Percentiles rank a stretch among this genome's conserved stretches.
phyloP scores from a whole-genome alignment of 441 rosid genomes.

The Gossypium schwendimanii region DNA sequence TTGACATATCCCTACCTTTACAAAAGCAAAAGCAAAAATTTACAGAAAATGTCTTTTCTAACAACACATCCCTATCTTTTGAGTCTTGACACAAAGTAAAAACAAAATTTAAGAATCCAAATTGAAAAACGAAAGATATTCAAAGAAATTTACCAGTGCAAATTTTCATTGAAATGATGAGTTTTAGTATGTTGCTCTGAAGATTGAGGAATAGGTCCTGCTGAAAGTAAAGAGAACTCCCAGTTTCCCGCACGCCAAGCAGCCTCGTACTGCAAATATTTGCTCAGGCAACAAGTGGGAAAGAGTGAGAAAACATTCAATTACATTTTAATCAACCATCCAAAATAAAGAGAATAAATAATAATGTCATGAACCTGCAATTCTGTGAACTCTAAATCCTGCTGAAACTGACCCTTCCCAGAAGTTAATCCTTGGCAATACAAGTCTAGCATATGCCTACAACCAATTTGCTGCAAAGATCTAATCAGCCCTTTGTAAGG shows the following conservation, averaged over 20 bases:
- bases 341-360: background rate
- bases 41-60: background rate
- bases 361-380: slow-evolving; percentile 59
- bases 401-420: slow-evolving; percentile 58
- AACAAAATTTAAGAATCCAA: background rate
- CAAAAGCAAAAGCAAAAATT: background rate
- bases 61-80: background rate
- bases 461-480: slow-evolving; percentile 92
- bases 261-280: slow-evolving; percentile 76
- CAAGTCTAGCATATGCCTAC: slow-evolving; percentile 79
- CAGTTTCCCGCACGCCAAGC: slow-evolving; percentile 98
- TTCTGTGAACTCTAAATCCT: slow-evolving; percentile 73
- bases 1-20: background rate
- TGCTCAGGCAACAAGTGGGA: slow-evolving; percentile 1
- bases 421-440: slow-evolving; percentile 86
- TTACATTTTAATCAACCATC: background rate
- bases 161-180: slow-evolving; percentile 66
- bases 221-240: slow-evolving; percentile 75
- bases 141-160: slow-evolving; percentile 59
- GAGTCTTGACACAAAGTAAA: background rate
- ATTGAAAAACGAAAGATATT: background rate
- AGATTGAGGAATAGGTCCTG: slow-evolving; percentile 39
- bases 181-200: slow-evolving; percentile 39
- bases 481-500: slow-evolving; percentile 87
- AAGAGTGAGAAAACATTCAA: slow-evolving; percentile 11